Conservation (phyloP, 169 alveolate species). For the Eimeria acervulina region DNA sequence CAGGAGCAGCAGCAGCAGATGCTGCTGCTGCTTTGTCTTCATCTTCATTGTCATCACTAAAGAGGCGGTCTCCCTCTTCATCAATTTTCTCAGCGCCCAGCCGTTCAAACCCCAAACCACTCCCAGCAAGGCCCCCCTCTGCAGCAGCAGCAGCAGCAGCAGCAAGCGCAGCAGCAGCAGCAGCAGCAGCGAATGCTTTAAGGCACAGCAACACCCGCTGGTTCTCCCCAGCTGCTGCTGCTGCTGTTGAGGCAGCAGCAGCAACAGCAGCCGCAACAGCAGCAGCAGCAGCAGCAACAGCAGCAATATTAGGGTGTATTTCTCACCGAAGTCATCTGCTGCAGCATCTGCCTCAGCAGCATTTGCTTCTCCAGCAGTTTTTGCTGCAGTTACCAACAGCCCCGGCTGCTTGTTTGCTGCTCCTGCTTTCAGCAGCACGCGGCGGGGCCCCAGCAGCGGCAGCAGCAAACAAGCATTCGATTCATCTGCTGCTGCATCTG, state of each 20-base stretch:
- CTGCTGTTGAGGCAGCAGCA: too few relatives aligned
- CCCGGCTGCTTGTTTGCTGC: not conserved
- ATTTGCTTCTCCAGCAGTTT: not conserved
- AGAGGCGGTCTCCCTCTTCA: not conserved
- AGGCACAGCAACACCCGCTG: not conserved
- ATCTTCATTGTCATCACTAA: not conserved
- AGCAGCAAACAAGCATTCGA: not conserved
- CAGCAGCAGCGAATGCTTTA: not conserved
- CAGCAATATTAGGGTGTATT: not conserved
- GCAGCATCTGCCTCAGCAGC: not conserved
- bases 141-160: too few relatives aligned
- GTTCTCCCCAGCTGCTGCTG: not conserved
- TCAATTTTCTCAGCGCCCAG: not conserved
- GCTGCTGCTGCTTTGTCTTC: not conserved
- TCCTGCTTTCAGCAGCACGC: constrained; percentile 24
- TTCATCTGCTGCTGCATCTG: too few relatives aligned
- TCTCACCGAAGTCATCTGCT: not conserved
- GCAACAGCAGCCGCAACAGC: not conserved
- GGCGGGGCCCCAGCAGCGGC: not conserved
- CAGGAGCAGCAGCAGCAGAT: too few relatives aligned
- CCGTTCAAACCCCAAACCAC: not conserved
- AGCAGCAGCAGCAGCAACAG: constrained; percentile 1
- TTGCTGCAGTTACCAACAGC: not conserved
- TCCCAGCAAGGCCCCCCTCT: too few relatives aligned
- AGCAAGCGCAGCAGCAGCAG: too few relatives aligned